Evolutionary conservation across 2,329 filamentous ascomycete genomes (phyloP).

Genomic region (Achaetomium macrosporum): DNA sequence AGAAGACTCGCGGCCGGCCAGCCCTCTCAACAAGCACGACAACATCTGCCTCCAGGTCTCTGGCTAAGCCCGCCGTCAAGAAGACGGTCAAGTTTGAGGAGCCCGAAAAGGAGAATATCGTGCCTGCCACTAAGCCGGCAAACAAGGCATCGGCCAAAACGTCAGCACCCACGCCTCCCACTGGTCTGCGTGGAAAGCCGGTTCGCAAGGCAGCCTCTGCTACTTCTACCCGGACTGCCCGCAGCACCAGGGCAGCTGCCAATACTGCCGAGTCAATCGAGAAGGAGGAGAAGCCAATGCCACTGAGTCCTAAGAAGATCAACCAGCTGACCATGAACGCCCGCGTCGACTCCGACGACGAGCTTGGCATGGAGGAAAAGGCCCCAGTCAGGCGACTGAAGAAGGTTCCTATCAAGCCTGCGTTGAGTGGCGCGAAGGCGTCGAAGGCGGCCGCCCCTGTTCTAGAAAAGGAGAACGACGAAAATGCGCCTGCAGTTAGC

Average conservation of each 20-base stretch:
- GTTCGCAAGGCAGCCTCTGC: slow-evolving; percentile 41
- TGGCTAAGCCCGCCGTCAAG: slow-evolving; percentile 44
- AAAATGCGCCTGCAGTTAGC: slow-evolving; percentile 28
- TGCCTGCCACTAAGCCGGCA: slow-evolving; percentile 30
- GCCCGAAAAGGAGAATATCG: slow-evolving; percentile 59
- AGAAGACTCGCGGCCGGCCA: slow-evolving; percentile 34
- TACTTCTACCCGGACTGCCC: slow-evolving; percentile 26
- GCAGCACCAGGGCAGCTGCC: slow-evolving; percentile 24
- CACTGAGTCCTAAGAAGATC: slow-evolving; percentile 60
- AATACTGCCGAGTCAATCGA: slow-evolving; percentile 30
- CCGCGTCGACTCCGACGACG: slow-evolving; percentile 52
- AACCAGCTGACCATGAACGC: slow-evolving; percentile 48
- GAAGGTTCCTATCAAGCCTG: slow-evolving; percentile 51
- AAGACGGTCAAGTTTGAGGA: slow-evolving; percentile 61
- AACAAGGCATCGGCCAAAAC: slow-evolving; percentile 26
- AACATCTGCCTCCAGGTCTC: slow-evolving; percentile 21
- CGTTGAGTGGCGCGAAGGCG: slow-evolving; percentile 31
- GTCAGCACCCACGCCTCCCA: slow-evolving; percentile 21
- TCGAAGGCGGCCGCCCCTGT: slow-evolving; percentile 12
- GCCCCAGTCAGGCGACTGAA: slow-evolving; percentile 47
- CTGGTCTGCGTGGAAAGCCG: slow-evolving; percentile 37
- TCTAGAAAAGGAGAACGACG: slow-evolving; percentile 10
- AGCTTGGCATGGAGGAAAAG: slow-evolving; percentile 49
- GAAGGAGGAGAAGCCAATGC: slow-evolving; percentile 34
- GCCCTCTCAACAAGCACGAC: slow-evolving; percentile 29